These are phyloP conservation scores for Sicyos baderoa DNA, from an alignment of 306 rosid genomes.

Conservation along the genomic window DNA sequence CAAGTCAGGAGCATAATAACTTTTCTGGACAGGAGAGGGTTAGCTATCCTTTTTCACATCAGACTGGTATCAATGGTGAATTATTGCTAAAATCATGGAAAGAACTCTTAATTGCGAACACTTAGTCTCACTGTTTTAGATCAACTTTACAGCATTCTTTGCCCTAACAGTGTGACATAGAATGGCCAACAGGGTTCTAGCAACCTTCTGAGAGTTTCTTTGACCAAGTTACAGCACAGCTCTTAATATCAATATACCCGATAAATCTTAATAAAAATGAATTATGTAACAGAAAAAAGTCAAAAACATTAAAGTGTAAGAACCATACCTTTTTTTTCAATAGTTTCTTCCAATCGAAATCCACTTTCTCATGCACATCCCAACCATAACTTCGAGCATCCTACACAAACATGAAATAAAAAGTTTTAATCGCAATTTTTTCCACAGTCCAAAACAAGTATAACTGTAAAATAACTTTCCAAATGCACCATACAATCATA, in stretches of 20 bases:
- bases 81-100: background rate
- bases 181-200: background rate
- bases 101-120: background rate
- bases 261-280: background rate
- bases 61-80: background rate
- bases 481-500: background rate
- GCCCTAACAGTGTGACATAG: background rate
- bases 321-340: slow-evolving; percentile 72
- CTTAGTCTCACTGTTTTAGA: background rate
- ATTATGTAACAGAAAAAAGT: background rate
- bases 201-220: background rate
- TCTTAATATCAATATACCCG: background rate
- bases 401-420: slow-evolving; percentile 27
- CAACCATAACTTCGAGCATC: slow-evolving; percentile 89
- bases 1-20: background rate
- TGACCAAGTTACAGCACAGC: background rate
- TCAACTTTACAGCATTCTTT: background rate
- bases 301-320: background rate
- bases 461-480: background rate
- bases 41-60: background rate
- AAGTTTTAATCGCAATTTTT: background rate
- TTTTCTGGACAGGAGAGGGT: background rate
- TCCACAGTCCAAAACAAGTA: background rate
- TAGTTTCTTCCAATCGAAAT: slow-evolving; percentile 92
- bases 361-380: slow-evolving; percentile 75